Base-by-base conservation (phyloP, 768 basidiomycete species). In the Multifurca ochricompacta region DNA sequence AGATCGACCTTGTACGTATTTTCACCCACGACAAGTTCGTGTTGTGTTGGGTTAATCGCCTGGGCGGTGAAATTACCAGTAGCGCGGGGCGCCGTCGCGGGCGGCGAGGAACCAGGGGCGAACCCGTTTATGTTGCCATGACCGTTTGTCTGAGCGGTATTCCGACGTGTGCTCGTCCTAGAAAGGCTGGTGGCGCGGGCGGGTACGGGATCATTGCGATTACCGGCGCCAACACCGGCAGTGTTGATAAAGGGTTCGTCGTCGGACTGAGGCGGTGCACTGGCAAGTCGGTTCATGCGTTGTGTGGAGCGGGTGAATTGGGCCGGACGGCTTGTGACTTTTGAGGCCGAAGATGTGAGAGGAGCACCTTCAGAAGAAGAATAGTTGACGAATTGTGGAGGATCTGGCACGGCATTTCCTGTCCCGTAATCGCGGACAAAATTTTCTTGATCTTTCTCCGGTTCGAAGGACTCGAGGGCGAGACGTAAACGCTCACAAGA, bases 341-440 rank as follows among this genome's bases (percentile, higher is more conserved):
- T 74, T 60, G 76, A 72, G 11, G 75, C 79, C 18, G 78, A 79
- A 25, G 77, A 77, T 6, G 83, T 80, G 23, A 82, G 76, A 8
- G 84, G 78, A 53, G 83, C 81, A 23, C 81, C 77, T 39, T 75
- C 77, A 0, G 57, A 21, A 19, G 53, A 47, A 35, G 80, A 77
- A 66, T 89, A 91, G 71, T 92, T 87, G 67, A 94, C 81, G 68
- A 92, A 96, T 16, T 77, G 67, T 16, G 91, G 92, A 7, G 91
- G 80, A 59, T 96, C 91, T 0, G 92, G 91, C 44, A 98, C 93
- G 55, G 80, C 74, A 58, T 78, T 81, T 34, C 93, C 95, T 3
- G 93, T 97, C 3, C 91, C 91, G 64, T 91, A 91, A 57, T 86
- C 81, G 31, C 80, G 79, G 10, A 97, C 91, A 62, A 98, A 97